Conservation (phyloP, 2,329 filamentous ascomycete genomes). For the Setomelanomma holmii region DNA sequence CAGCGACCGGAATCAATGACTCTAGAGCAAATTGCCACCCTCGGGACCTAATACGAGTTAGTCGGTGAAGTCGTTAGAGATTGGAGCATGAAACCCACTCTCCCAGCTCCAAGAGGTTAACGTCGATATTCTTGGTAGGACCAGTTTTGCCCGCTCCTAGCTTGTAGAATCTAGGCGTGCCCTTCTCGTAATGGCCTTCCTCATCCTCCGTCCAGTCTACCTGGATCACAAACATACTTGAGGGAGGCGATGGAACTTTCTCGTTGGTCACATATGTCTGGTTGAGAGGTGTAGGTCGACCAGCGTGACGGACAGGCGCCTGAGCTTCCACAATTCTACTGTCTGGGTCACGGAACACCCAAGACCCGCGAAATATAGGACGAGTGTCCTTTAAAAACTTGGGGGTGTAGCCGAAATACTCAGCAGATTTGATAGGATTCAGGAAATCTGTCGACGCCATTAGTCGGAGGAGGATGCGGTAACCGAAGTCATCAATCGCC, state of each 20-base stretch:
- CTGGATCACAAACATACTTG: slow-evolving; percentile 30
- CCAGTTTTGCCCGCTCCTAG: slow-evolving; percentile 18
- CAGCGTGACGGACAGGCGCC: slow-evolving; percentile 13
- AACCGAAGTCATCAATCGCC: slow-evolving; percentile 21
- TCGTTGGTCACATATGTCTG: slow-evolving; percentile 1
- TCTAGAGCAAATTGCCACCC: slow-evolving; percentile 42
- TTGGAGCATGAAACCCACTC: slow-evolving; percentile 36
- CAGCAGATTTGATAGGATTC: slow-evolving; percentile 29
- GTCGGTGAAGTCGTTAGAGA: background rate
- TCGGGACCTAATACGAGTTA: slow-evolving; percentile 25
- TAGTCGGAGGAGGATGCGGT: slow-evolving; percentile 29
- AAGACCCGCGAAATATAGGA: slow-evolving; percentile 36
- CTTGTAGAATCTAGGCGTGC: slow-evolving; percentile 27
- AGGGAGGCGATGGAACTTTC: background rate
- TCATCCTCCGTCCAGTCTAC: slow-evolving; percentile 43
- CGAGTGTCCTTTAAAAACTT: slow-evolving; percentile 20
- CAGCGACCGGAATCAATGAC: slow-evolving; percentile 26
- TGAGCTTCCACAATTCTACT: slow-evolving; percentile 2
- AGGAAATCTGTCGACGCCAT: slow-evolving; percentile 25
- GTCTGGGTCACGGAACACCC: slow-evolving; percentile 39
- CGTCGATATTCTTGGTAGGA: slow-evolving; percentile 35
- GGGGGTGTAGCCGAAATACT: slow-evolving; percentile 26
- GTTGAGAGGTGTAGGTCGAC: slow-evolving; percentile 8
- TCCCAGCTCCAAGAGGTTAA: slow-evolving; percentile 43
- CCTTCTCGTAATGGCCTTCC: slow-evolving; percentile 40